phyloP scores from a whole-genome alignment of 2,329 filamentous ascomycete genomes.

The Hypomyces perniciosus region DNA sequence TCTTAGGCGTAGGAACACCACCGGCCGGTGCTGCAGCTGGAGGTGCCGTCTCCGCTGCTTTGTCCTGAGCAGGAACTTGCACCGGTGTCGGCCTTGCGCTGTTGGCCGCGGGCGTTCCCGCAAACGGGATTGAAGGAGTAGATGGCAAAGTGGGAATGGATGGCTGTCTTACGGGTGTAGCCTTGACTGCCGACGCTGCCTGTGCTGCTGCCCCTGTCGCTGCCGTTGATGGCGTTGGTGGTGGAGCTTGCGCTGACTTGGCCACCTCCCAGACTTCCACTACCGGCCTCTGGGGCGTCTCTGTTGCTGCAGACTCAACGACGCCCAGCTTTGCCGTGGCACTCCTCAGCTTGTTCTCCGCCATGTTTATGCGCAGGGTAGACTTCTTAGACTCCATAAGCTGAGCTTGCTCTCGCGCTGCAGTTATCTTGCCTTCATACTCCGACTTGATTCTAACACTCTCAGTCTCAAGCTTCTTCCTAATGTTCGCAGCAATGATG shows the following conservation, averaged over 20 bases:
- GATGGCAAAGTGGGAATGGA: slow-evolving; percentile 16
- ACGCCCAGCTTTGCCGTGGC: slow-evolving; percentile 68
- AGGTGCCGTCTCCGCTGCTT: not conserved
- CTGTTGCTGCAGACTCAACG: slow-evolving; percentile 73
- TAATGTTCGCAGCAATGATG: slow-evolving; percentile 58
- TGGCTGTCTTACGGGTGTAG: slow-evolving; percentile 19
- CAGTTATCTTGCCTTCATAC: slow-evolving; percentile 46
- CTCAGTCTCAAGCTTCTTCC: slow-evolving; percentile 62
- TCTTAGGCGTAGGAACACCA: slow-evolving; percentile 20
- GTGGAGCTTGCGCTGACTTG: slow-evolving; percentile 44
- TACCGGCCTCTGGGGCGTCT: slow-evolving; percentile 79
- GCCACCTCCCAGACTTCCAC: slow-evolving; percentile 81
- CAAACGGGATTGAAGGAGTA: not conserved
- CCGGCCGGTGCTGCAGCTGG: slow-evolving; percentile 10
- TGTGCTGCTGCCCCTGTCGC: slow-evolving; percentile 14
- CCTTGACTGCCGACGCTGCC: slow-evolving; percentile 15
- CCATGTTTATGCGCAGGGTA: slow-evolving; percentile 70
- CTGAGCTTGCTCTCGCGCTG: slow-evolving; percentile 57
- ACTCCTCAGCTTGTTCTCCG: slow-evolving; percentile 60
- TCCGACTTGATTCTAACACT: slow-evolving; percentile 55
- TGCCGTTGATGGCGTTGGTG: slow-evolving; percentile 18
- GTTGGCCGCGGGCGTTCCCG: not conserved
- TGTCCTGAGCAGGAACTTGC: slow-evolving; percentile 7
- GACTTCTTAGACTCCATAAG: slow-evolving; percentile 71
- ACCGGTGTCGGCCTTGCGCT: slow-evolving; percentile 14